Conservation (phyloP, 2,329 filamentous ascomycete species). For the Waltergamsia citrina region DNA sequence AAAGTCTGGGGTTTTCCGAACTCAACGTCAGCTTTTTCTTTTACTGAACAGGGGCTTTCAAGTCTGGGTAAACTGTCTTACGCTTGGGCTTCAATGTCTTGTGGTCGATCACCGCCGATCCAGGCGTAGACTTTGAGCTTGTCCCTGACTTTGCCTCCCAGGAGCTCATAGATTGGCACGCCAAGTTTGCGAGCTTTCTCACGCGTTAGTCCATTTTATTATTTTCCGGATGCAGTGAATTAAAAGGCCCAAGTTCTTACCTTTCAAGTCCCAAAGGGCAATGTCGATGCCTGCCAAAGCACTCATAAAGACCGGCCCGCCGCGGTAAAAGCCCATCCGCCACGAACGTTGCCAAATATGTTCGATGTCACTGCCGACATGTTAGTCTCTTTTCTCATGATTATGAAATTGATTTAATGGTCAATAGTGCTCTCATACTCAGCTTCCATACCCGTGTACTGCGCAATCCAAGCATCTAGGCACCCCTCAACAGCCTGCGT, state of each 20-base stretch:
- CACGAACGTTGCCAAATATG: slow-evolving; percentile 71
- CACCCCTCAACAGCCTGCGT: slow-evolving; percentile 66
- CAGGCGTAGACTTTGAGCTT: slow-evolving; percentile 67
- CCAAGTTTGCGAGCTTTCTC: slow-evolving; percentile 36
- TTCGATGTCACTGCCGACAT: slow-evolving; percentile 59
- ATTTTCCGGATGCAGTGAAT: too few relatives aligned
- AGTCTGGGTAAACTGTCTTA: slow-evolving; percentile 20
- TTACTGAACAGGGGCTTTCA: too few relatives aligned
- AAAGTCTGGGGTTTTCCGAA: too few relatives aligned
- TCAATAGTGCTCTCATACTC: slow-evolving; percentile 51
- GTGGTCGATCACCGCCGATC: slow-evolving; percentile 67
- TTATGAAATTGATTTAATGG: not conserved
- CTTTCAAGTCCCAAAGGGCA: slow-evolving; percentile 70
- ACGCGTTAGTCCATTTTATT: not conserved
- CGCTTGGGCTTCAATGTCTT: slow-evolving; percentile 55
- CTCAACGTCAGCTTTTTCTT: too few relatives aligned
- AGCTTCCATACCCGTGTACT: slow-evolving; percentile 58
- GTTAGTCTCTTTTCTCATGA: not conserved
- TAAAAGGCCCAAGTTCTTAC: slow-evolving; percentile 10
- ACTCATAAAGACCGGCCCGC: slow-evolving; percentile 73
- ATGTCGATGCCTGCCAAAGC: slow-evolving; percentile 72
- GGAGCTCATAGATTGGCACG: slow-evolving; percentile 62
- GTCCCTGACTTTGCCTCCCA: slow-evolving; percentile 64
- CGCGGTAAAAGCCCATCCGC: slow-evolving; percentile 65
- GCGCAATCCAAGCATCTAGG: slow-evolving; percentile 53